phyloP scores from a whole-genome alignment of 179 eudicot genomes.

The Spergularia azorica region DNA sequence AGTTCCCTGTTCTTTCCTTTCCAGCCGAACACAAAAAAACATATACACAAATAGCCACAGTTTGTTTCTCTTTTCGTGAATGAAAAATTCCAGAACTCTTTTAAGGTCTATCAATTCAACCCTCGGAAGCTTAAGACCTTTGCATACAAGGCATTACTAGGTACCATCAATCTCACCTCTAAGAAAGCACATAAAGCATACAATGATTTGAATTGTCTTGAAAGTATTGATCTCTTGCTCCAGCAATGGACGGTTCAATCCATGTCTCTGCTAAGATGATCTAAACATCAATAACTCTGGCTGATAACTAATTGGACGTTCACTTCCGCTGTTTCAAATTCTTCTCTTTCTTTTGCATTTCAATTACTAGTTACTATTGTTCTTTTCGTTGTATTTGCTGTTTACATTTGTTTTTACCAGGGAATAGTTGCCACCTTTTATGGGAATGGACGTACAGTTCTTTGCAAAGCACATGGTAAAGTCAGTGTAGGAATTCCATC shows the following conservation, averaged over 20 bases:
- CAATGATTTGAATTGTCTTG: not conserved
- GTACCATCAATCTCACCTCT: not conserved
- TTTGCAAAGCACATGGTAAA: conserved; percentile 62
- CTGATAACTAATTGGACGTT: not conserved
- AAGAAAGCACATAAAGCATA: not conserved
- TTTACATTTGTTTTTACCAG: conserved; percentile 34
- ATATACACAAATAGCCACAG: not conserved
- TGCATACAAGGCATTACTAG: not conserved
- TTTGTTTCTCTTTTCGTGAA: not conserved
- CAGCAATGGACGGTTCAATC: not conserved
- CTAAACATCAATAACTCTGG: not conserved
- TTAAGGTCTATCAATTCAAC: not conserved
- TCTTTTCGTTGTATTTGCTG: not conserved
- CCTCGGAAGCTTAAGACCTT: not conserved
- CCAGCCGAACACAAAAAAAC: not conserved
- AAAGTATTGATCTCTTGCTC: not conserved
- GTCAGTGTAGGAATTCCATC: conserved; percentile 79
- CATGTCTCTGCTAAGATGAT: not conserved
- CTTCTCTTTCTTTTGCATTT: conserved; percentile 1
- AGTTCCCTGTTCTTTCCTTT: not conserved
- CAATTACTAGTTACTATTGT: not conserved
- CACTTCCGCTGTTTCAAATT: not conserved
- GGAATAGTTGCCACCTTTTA: conserved; percentile 61
- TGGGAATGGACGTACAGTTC: conserved; percentile 50
- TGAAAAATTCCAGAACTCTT: not conserved